Evolutionary conservation across 169 alveolate genomes (phyloP), one percentile per base, ranked within the genome.

Genomic region (Cryptosporidium bovis): DNA sequence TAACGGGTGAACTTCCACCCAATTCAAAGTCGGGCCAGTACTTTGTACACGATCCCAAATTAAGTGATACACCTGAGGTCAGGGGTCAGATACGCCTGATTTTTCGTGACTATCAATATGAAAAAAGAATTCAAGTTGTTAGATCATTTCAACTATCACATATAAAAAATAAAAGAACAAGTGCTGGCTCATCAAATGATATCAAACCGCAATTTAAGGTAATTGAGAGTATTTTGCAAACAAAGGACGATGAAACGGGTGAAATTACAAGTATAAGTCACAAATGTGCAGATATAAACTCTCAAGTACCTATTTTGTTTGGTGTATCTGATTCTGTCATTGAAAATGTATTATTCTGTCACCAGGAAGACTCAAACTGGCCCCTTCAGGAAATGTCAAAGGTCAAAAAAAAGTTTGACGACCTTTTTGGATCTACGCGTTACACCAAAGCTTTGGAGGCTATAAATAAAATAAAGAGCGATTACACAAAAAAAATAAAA

Each of bases 351-450:
- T 92, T 96, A n/a, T 96, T 98, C 91, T 98, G 99, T 83, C 99
- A 98, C 90, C 99, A 98, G 87, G 99, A 98, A 89, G 99, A 98
- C 67, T 95, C 96, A 55, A 93, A 95, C 65, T 98, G 99, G 99
- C 99, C 99, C 24, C 93, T 98, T 84, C 93, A 95, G 71, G 99
- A 97, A 31, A 90, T 95, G 44, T 91, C 96, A 34, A 95, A 96
- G 83, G 94, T 98, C 56, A 98, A 98, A 93, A 96, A 97, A 89
- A 96, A 95, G 67, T 98, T 98, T 90, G 99, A 98, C 87, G 99
- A 97, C 83, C 93, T 98, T 16, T 96, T 98, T 82, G 99, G 97
- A 51, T 94, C 99, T 8, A 94, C 98, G 1, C 92, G 98, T 83
- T 96, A 93, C 68, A 93, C 93, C 20, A 95, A 94, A 82, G 95